Percentiles rank a stretch among this genome's conserved stretches.
phyloP scores from a whole-genome alignment of 2,329 filamentous ascomycete species.

The Pseudocercospora pini-densiflorae region DNA sequence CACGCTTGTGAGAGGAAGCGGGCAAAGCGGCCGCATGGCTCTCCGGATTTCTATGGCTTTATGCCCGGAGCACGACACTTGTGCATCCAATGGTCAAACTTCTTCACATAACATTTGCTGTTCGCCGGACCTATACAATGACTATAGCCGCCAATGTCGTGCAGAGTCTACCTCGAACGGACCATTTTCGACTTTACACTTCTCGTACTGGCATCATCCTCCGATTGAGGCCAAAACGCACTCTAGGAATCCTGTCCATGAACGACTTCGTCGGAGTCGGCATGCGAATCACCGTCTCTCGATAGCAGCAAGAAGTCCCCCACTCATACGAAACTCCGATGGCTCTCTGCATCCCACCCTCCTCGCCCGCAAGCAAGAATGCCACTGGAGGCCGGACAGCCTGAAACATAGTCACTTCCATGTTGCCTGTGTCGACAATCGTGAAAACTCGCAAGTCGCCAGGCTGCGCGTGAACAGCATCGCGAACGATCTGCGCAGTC shows the following conservation, averaged over 20 bases:
- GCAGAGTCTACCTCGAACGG: not conserved
- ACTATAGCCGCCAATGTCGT: not conserved
- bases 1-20: not conserved
- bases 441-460: constrained; percentile 15
- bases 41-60: not conserved
- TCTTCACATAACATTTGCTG: too few species aligned
- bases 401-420: constrained; percentile 20
- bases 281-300: constrained; percentile 18
- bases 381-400: constrained; percentile 13
- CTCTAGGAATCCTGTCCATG: constrained; percentile 7
- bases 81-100: not conserved
- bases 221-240: constrained; percentile 13
- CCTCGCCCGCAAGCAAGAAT: constrained; percentile 17
- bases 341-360: constrained; percentile 15
- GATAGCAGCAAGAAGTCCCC: constrained; percentile 15
- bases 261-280: constrained; percentile 14
- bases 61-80: not conserved
- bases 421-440: constrained; percentile 17
- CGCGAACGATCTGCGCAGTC: not conserved
- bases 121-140: too few species aligned
- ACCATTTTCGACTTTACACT: not conserved
- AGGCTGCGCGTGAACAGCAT: constrained; percentile 11
- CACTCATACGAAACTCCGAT: constrained; percentile 17
- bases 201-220: constrained; percentile 4
- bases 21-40: not conserved